These are phyloP conservation scores for Caloboletus firmus DNA, from an alignment of 1,284 basidiomycete species.

Conservation along the genomic window DNA sequence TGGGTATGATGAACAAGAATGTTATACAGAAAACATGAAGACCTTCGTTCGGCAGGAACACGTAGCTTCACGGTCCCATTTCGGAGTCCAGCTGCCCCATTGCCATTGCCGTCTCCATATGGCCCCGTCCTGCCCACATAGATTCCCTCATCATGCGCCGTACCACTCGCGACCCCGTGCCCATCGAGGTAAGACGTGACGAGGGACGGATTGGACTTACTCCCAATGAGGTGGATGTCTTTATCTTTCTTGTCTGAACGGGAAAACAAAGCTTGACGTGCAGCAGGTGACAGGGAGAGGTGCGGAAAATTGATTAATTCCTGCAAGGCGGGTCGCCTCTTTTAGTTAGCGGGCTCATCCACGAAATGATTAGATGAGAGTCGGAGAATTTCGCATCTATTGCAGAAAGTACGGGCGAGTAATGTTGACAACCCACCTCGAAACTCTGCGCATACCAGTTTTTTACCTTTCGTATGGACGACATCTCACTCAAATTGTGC, in stretches of 20 bases:
- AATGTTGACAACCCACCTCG: slow-evolving; percentile 60
- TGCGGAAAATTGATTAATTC: slow-evolving; percentile 86
- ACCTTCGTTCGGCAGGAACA: slow-evolving; percentile 75
- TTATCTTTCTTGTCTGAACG: slow-evolving; percentile 36
- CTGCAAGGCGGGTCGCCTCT: slow-evolving; percentile 41
- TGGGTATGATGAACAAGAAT: slow-evolving; percentile 2
- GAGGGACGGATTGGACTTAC: slow-evolving; percentile 67
- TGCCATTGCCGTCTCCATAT: slow-evolving; percentile 33
- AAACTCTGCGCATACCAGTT: slow-evolving; percentile 99
- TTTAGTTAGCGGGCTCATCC: slow-evolving; percentile 4
- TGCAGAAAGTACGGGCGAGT: neutral
- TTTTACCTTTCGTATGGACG: slow-evolving; percentile 92
- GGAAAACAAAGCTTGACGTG: slow-evolving; percentile 67
- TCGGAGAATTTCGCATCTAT: neutral
- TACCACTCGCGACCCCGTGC: slow-evolving; percentile 11
- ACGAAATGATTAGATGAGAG: neutral
- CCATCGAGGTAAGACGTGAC: slow-evolving; percentile 30
- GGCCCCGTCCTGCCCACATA: slow-evolving; percentile 8
- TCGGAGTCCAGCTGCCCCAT: slow-evolving; percentile 29
- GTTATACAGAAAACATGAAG: neutral
- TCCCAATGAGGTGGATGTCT: slow-evolving; percentile 54
- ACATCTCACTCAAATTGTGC: slow-evolving; percentile 89
- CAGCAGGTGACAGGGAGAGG: slow-evolving; percentile 64
- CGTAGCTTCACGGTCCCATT: slow-evolving; percentile 57
- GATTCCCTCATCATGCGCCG: slow-evolving; percentile 7